A percentile compares a stretch with the other conserved stretches of the same genome.
phyloP scores from a whole-genome alignment of 164 flowering plant genomes.

The Vitis rotundifolia region DNA sequence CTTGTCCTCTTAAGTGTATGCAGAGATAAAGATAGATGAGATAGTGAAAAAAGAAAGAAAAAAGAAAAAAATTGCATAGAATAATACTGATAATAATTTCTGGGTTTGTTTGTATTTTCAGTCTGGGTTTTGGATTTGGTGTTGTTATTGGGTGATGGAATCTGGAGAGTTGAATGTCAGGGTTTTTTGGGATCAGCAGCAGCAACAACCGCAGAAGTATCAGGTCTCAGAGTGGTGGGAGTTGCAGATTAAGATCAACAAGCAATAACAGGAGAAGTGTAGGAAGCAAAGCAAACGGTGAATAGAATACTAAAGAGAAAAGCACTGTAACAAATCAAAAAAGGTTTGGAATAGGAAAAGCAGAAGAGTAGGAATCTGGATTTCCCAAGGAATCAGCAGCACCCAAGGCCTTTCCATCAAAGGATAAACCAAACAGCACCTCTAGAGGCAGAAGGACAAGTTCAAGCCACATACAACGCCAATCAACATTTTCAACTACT shows the following conservation, averaged over 20 bases:
- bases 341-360: too few species aligned
- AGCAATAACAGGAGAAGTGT: background rate
- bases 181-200: slow-evolving; percentile 28
- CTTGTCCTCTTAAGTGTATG: background rate
- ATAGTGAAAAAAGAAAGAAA: background rate
- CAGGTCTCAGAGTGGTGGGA: slow-evolving; percentile 19
- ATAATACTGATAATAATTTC: background rate
- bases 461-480: background rate
- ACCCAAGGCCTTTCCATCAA: background rate
- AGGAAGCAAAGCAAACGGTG: background rate
- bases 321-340: background rate
- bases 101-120: slow-evolving; percentile 6
- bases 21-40: slow-evolving; percentile 4
- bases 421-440: background rate
- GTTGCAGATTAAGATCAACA: slow-evolving; percentile 12
- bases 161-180: slow-evolving; percentile 16
- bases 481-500: background rate
- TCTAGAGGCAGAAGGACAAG: background rate
- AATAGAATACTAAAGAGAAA: background rate
- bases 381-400: slow-evolving; percentile 15
- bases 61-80: background rate
- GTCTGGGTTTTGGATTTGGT: slow-evolving; percentile 8
- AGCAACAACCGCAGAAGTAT: slow-evolving; percentile 7
- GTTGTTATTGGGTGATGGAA: slow-evolving; percentile 14
- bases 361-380: slow-evolving; percentile 18